Evolutionary conservation across 139 green algal species (phyloP), one percentile per base, ranked within the genome.

Genomic region (Ettlia oleoabundans): DNA sequence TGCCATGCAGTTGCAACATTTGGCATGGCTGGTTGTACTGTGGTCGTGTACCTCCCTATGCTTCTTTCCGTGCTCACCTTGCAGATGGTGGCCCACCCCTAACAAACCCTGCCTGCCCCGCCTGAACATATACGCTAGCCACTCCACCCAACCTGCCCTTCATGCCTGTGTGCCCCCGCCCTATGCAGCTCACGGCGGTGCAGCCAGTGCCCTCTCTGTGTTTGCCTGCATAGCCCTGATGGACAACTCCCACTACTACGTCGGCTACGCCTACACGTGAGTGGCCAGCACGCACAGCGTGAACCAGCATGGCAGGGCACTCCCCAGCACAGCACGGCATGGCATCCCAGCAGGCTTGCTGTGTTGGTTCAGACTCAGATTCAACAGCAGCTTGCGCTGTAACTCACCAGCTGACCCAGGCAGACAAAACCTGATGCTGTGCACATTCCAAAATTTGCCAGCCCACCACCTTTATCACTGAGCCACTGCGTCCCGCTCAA

Each of bases 171-270:
- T 51, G 35, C 42, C n/a, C 43, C 43, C 42, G 26, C 18, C n/a
- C 22, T 8, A 9, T 52, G 71, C 71, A 78, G 71, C 71, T 7
- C 9, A 42, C 51, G 71, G 71, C 19, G 52, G 47, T 5, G 33
- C n/a, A 13, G 71, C 71, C 33, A 35, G 47, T 35, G 37, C 52
- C 71, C 58, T 78, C 47, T 78, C 21, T 51, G 33, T 78, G 32
- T 47, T 35, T 6, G 22, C 71, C 15, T 40, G 42, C 21, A 24
- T 43, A 33, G 19, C 28, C n/a, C 35, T 78, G 42, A 78, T 78
- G 71, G 53, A 65, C 3, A 41, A 78, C 2, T 33, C 47, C 43
- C 65, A 65, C 51, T 78, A 67, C 51, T 78, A 78, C 71, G 65
- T 51, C 3, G 71, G 47, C 51, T 41, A 47, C 1, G 71, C 53